These are phyloP conservation scores for Myxozyma geophila DNA, from an alignment of 805 yeast species.

Conservation along the genomic window DNA sequence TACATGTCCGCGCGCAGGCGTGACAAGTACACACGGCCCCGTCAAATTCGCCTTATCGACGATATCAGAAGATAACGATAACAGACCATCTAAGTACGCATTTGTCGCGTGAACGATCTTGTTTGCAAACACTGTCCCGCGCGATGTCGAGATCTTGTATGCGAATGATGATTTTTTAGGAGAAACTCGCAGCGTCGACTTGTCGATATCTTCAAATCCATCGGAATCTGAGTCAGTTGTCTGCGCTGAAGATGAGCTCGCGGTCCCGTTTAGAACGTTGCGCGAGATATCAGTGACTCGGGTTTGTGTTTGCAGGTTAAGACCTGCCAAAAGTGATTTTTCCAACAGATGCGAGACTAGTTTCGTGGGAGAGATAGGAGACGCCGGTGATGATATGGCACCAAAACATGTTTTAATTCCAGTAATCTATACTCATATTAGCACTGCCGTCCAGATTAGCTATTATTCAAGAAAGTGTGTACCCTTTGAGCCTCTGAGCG, in stretches of 20 bases:
- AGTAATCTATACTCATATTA: conserved; percentile 36
- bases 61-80: conserved; percentile 20
- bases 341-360: conserved; percentile 47
- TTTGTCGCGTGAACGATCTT: conserved; percentile 50
- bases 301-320: conserved; percentile 52
- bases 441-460: not conserved
- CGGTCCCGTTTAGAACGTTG: conserved; percentile 9
- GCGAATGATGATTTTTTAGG: conserved; percentile 20
- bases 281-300: conserved; percentile 44
- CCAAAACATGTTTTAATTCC: conserved; percentile 44
- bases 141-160: conserved; percentile 41
- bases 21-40: conserved; percentile 18
- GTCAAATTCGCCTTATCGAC: conserved; percentile 4
- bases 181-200: conserved; percentile 13
- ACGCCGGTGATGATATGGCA: conserved; percentile 50
- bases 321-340: conserved; percentile 45
- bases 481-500: conserved; percentile 27
- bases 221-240: conserved; percentile 20
- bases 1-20: conserved; percentile 43
- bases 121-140: conserved; percentile 44
- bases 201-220: conserved; percentile 26
- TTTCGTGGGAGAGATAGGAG: conserved; percentile 54
- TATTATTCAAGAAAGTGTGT: too few relatives aligned
- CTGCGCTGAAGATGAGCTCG: not conserved
- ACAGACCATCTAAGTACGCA: conserved; percentile 42